These are phyloP conservation scores for Bipolaris oryzae DNA, from an alignment of 2,329 filamentous ascomycete species.

Conservation along the genomic window DNA sequence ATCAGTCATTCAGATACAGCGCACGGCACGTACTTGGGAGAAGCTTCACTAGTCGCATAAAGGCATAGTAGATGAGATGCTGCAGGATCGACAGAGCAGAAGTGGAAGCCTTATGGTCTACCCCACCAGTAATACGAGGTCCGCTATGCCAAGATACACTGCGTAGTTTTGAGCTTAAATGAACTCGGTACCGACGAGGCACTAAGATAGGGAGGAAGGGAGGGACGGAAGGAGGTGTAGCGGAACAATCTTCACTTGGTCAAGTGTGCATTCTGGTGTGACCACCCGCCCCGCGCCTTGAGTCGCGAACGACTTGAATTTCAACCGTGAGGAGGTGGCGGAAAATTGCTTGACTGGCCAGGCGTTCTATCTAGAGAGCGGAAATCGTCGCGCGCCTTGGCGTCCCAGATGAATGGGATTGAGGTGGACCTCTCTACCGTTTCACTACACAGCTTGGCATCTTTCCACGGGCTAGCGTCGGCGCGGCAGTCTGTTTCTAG, in stretches of 20 bases:
- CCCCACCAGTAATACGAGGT: background rate
- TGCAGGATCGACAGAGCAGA: background rate
- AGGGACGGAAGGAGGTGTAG: background rate
- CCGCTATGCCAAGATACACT: constrained; percentile 5
- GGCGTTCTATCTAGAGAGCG: constrained; percentile 5
- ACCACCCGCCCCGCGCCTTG: background rate
- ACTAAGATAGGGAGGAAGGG: background rate
- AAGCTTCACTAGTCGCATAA: background rate
- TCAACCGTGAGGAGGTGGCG: background rate
- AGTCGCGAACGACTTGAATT: background rate
- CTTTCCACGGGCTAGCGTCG: constrained; percentile 8
- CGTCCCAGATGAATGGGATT: constrained; percentile 2
- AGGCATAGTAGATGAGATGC: background rate
- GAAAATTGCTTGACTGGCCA: constrained; percentile 13
- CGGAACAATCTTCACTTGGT: constrained; percentile 14
- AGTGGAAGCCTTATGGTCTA: constrained; percentile 1
- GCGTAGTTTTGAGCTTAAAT: constrained; percentile 14
- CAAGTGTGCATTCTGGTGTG: background rate
- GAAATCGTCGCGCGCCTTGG: constrained; percentile 8
- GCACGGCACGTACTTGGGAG: background rate
- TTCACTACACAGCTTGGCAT: constrained; percentile 17
- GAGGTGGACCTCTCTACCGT: constrained; percentile 12
- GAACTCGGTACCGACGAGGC: background rate
- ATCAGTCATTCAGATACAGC: background rate
- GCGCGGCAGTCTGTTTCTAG: constrained; percentile 11